Percentiles rank a stretch among this genome's conserved stretches.
phyloP scores from a whole-genome alignment of 345 rosid species.

The Carallia pectinifolia region DNA sequence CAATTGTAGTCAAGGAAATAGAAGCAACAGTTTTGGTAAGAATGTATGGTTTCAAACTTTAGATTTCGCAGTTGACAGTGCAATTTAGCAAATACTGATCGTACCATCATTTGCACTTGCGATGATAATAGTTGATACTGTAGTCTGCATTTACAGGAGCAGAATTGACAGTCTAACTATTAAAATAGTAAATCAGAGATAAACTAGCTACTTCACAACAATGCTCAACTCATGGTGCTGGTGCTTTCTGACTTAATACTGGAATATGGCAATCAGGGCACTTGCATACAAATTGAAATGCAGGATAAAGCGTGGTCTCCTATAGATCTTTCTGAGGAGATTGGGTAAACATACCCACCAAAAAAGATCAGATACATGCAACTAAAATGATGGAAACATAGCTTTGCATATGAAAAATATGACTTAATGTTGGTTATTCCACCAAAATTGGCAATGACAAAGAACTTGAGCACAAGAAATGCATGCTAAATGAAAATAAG shows the following conservation, averaged over 20 bases:
- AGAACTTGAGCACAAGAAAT: neutral
- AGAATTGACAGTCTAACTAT: neutral
- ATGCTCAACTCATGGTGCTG: neutral
- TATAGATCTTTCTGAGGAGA: neutral
- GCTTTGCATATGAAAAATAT: neutral
- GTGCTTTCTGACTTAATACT: neutral
- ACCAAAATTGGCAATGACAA: neutral
- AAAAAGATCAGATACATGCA: neutral
- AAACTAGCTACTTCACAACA: too few species aligned
- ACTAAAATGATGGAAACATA: neutral
- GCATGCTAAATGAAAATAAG: neutral
- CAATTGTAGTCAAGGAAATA: neutral
- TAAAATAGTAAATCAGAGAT: neutral
- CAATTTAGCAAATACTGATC: too few species aligned
- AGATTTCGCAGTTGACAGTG: too few species aligned
- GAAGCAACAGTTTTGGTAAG: neutral
- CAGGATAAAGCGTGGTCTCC: neutral
- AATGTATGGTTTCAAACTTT: neutral
- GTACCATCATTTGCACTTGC: too few species aligned
- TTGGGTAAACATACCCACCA: neutral
- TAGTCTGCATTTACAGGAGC: slow-evolving; percentile 1
- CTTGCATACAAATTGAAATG: neutral
- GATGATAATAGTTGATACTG: too few species aligned
- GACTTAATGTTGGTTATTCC: too few species aligned
- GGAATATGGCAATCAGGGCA: neutral